Evolutionary conservation across 495 filamentous ascomycete species (phyloP), one percentile per base, ranked within the genome.

Genomic region (Rostrohypoxylon terebratum): DNA sequence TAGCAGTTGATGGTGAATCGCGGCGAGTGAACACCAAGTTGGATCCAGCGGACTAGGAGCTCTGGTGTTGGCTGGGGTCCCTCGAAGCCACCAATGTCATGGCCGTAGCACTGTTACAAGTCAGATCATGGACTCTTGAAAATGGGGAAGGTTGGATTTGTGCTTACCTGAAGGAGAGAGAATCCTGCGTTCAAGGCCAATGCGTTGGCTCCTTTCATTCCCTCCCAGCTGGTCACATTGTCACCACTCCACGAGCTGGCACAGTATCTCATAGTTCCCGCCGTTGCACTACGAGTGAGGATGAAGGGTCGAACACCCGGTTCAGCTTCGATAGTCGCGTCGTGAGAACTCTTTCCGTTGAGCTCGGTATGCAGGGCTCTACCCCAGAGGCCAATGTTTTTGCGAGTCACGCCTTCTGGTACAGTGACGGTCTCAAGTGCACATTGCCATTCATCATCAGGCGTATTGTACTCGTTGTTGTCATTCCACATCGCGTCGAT

Each of bases 401-500:
- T 82, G 11, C 71, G 68, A 13, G 70, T 59, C 50, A 71, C 81
- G 51, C 81, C 79, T 0, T 72, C 75, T 1, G 78, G 74, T 4
- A 80, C 63, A 34, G 77, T 73, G n/a, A 75, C 63, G 11, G 78
- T 75, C 20, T 86, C 82, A 5, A 91, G 82, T 0, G 87, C 86
- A 44, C 86, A 81, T 59, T 84, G 77, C 89, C 89, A 92, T 59
- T 86, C 83, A 60, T 92, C 90, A 72, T 85, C 82, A 0, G 89
- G 88, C 3, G 89, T 83, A 5, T 87, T 90, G 75, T 90, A 92
- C 79, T 92, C 90, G 74, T 91, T 91, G 78, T 92, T 92, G 77
- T 92, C 90, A 69, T 91, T 92, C 90, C 90, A 92, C 78, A 91
- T 91, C 33, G 84, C 88, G 67, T 92, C 90, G 63, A 92, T 88